Conservation (phyloP, 768 basidiomycete genomes). For the Podaxis sp. region DNA sequence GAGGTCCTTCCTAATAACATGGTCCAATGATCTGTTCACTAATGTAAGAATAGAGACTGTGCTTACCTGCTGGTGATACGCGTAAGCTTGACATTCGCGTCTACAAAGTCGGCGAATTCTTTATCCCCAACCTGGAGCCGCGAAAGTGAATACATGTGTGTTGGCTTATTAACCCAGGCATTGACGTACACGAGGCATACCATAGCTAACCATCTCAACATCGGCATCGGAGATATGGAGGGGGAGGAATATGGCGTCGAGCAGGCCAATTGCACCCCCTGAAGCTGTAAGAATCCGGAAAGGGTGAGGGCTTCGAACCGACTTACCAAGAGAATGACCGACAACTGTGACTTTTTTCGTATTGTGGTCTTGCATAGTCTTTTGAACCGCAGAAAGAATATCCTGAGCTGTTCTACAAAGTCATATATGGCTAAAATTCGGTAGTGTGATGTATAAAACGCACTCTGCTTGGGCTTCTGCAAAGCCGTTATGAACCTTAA, state of each 20-base stretch:
- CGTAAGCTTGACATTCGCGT: constrained; percentile 39
- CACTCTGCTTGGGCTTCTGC: constrained; percentile 43
- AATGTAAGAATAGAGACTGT: background rate
- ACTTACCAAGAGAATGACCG: constrained; percentile 22
- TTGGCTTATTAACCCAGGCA: background rate
- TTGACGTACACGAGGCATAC: constrained; percentile 43
- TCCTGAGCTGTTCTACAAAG: constrained; percentile 33
- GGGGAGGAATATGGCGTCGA: constrained; percentile 48
- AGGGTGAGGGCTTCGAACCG: background rate
- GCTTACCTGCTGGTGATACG: constrained; percentile 39
- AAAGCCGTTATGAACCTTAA: constrained; percentile 56
- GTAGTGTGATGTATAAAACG: background rate
- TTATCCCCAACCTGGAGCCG: constrained; percentile 44
- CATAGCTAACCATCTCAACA: constrained; percentile 46
- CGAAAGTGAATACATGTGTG: background rate
- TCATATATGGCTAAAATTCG: background rate
- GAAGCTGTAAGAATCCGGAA: constrained; percentile 24
- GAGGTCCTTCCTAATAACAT: constrained; percentile 28
- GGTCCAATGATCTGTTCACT: background rate
- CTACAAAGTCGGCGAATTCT: constrained; percentile 43
- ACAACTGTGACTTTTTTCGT: constrained; percentile 40
- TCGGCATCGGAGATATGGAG: constrained; percentile 41
- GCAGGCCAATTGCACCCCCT: constrained; percentile 51
- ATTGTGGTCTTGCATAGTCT: constrained; percentile 13
- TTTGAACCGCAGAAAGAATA: constrained; percentile 28